Conservation (phyloP, 805 yeast species). For the Sugiyamaella valdiviana region DNA sequence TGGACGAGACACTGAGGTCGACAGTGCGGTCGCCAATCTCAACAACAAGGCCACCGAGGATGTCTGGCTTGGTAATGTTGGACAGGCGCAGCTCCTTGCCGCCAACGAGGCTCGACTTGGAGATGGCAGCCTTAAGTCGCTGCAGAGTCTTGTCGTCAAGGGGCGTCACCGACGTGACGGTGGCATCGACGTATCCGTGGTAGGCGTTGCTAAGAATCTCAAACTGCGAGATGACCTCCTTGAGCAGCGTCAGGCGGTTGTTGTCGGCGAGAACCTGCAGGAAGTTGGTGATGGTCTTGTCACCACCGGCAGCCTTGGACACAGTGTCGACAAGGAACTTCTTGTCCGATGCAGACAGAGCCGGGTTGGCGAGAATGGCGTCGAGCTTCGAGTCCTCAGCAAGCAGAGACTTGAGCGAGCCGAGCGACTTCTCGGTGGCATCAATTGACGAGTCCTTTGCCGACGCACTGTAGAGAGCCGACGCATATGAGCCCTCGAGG, state of each 20-base stretch:
- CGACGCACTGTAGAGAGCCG: constrained; percentile 89
- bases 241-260: constrained; percentile 77
- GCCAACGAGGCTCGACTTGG: constrained; percentile 76
- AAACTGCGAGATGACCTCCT: constrained; percentile 63
- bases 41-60: constrained; percentile 91
- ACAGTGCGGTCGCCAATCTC: constrained; percentile 97
- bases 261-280: constrained; percentile 83
- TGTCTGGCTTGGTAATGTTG: constrained; percentile 81
- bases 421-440: constrained; percentile 60
- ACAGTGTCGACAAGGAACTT: constrained; percentile 58
- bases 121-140: constrained; percentile 72
- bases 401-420: constrained; percentile 49
- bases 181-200: constrained; percentile 88
- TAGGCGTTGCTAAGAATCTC: constrained; percentile 76
- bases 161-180: constrained; percentile 77
- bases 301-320: constrained; percentile 44
- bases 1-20: constrained; percentile 80
- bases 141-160: constrained; percentile 74
- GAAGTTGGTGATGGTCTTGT: constrained; percentile 70
- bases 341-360: constrained; percentile 73
- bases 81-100: constrained; percentile 80
- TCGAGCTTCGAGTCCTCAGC: constrained; percentile 57
- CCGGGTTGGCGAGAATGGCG: constrained; percentile 69
- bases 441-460: constrained; percentile 73
- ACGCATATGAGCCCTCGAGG: constrained; percentile 93